These are phyloP conservation scores for Trifolium subterraneum DNA, from an alignment of 306 rosid species.

Conservation along the genomic window DNA sequence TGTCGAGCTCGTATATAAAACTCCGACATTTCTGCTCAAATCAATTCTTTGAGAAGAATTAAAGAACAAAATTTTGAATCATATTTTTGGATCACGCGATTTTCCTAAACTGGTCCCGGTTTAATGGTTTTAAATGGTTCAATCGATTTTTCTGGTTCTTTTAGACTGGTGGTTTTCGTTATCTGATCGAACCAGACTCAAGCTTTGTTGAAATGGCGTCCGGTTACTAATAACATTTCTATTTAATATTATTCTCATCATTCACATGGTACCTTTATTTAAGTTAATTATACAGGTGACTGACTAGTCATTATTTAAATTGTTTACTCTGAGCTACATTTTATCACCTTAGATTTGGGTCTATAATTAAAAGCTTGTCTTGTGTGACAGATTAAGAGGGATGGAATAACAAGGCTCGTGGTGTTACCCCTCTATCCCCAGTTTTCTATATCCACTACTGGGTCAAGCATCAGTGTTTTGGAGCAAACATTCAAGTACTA, in stretches of 20 bases:
- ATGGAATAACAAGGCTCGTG: slow-evolving; percentile 89
- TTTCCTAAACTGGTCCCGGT: too few relatives aligned
- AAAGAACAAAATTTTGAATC: too few relatives aligned
- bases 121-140: too few relatives aligned
- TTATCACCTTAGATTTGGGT: slow-evolving; percentile 36
- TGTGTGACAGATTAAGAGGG: slow-evolving; percentile 80
- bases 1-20: too few relatives aligned
- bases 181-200: too few relatives aligned
- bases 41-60: too few relatives aligned
- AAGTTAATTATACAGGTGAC: slow-evolving; percentile 21
- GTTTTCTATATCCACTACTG: slow-evolving; percentile 98
- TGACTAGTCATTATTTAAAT: slow-evolving; percentile 11
- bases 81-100: too few relatives aligned
- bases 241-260: slow-evolving; percentile 17
- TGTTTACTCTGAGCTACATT: slow-evolving; percentile 25
- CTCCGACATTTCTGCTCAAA: too few relatives aligned
- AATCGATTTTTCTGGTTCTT: too few relatives aligned
- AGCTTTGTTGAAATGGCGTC: too few relatives aligned
- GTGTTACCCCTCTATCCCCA: slow-evolving; percentile 98
- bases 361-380: slow-evolving; percentile 32
- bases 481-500: slow-evolving; percentile 77
- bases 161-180: too few relatives aligned
- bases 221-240: too few relatives aligned
- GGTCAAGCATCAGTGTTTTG: slow-evolving; percentile 91
- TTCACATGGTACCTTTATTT: slow-evolving; percentile 13